Evolutionary conservation across 768 basidiomycete species (phyloP), one percentile per base, ranked within the genome.

Genomic region (Mycena maculata): DNA sequence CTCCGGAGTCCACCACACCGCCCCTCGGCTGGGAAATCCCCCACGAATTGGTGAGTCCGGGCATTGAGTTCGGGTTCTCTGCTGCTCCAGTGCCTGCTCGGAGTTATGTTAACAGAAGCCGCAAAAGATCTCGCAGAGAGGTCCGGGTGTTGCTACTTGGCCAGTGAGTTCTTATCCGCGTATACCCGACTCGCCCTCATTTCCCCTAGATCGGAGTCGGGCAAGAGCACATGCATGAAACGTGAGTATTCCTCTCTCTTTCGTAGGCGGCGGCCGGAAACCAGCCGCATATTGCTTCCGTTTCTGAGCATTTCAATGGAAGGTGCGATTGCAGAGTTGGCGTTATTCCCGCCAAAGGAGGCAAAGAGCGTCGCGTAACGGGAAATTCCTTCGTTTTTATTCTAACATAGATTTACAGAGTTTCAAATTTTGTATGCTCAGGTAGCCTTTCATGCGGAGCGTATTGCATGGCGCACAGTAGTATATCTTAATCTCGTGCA

Each of bases 401-500:
- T 53, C 70, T 67, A 54, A 66, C 50, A 22, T 33, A n/a, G 52
- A 56, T 36, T 68, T 54, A 60, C 81, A 94, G 93, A 94, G 81
- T 95, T 94, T 74, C 93, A 94, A 77, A 84, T 95, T 15, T 78
- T 94, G 75, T 92, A 95, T 75, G 85, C 90, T 1, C 91, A 91
- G 11, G 88, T 87, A 36, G 87, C 90, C 39, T 94, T 95, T 77
- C 87, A 87, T 69, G 88, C 90, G 20, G 93, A 95, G 75, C 85
- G 93, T 67, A 88, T 92, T 60, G 92, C 93, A 28, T 95, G 93
- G 93, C 88, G 93, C 56, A 86, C 92, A 54, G 93, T 95, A 71
- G 91, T 95, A 73, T 95, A 95, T 80, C 86, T 95, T 66, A 95
- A 95, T 78, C 84, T 95, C 68, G 91, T 94, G 65, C 89, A 90